Evolutionary conservation across 768 basidiomycete species (phyloP), one percentile per base, ranked within the genome.

Genomic region (Galerina sulciceps): DNA sequence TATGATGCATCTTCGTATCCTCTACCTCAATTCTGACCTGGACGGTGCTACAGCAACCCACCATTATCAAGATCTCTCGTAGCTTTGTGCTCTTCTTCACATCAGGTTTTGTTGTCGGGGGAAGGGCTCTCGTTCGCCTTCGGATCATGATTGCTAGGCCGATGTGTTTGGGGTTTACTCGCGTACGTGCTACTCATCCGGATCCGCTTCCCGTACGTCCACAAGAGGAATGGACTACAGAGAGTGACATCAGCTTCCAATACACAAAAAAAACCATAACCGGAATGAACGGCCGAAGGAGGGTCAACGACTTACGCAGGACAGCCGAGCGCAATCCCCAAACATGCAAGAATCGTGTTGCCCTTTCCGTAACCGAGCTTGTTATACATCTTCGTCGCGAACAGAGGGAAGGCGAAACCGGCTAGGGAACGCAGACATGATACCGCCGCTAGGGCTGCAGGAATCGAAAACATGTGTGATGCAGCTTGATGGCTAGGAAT

Each of bases 401-500:
- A 93, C n/a, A 93, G 73, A 2, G 91, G 91, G 67, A 93, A 91
- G 1, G 81, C 85, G 52, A 90, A 92, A 0, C 91, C 91, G 1
- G 84, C 83, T 0, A 90, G 53, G 0, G 87, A 85, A 22, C 91
- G 85, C 13, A 91, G 68, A 67, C 71, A 87, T 0, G 86, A 74
- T 18, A 84, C 83, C 0, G 89, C 88, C 0, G 89, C 89, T 10
- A 93, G 72, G 2, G 89, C 87, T 84, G 48, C 4, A 31, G 26
- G 43, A 47, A 8, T 31, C 18, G 58, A 46, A 42, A 55, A 34
- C 26, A 23, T 50, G 20, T 13, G 22, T 6, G 34, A 44, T 31
- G 26, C 17, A 67, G 35, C 26, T 31, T 42, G 55, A 11, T 22
- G 13, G 37, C 22, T 14, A 23, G 38, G 42, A 13, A 10, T 42